Evolutionary conservation across 148 eudicot genomes (phyloP), one percentile per base, ranked within the genome.

Genomic region (Arctostaphylos glauca): DNA sequence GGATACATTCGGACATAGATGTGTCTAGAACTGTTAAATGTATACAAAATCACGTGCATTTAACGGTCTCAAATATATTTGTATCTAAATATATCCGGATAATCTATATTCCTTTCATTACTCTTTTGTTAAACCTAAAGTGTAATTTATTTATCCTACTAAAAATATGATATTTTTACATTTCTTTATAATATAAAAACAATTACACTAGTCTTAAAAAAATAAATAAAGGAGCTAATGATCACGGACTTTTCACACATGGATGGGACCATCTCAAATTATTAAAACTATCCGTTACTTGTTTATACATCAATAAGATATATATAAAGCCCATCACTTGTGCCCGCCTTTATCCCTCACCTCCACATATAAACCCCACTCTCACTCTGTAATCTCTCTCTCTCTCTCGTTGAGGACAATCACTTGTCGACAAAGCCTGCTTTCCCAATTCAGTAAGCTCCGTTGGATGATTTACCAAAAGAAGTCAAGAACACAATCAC

Each of bases 361-460:
- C 44, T 66, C 16, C 71, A 3, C 10, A 66, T 66, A 66, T 25
- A 43, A 66, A 66, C 0, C 62, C 1, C 23, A 19, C 66, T n/a
- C 15, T 66, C 67, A 21, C 68, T 62, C 68, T 23, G 4, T 23
- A n/a, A 12, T 62, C 68, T 62, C 68, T 23, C 68, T 62, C 23
- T 59, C 74, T 59, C 66, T 25, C 9, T 55, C 18, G 74, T 15
- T 19, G 75, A 80, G 50, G 83, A 74, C 83, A 80, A 80, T 74
- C 78, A 54, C 80, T 84, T 66, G 47, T 75, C 23, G 86, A 80
- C 86, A 84, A 74, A 64, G 44, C 46, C 49, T 75, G 80, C 80
- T 49, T 71, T 41, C 64, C 76, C 52, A 58, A 7, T 59, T 8
- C 80, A 60, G 70, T 56, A 46, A 47, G 59, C 85, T 78, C 71